Evolutionary conservation across 768 basidiomycete genomes (phyloP), one percentile per base, ranked within the genome.

Genomic region (Collybiopsis confluens): DNA sequence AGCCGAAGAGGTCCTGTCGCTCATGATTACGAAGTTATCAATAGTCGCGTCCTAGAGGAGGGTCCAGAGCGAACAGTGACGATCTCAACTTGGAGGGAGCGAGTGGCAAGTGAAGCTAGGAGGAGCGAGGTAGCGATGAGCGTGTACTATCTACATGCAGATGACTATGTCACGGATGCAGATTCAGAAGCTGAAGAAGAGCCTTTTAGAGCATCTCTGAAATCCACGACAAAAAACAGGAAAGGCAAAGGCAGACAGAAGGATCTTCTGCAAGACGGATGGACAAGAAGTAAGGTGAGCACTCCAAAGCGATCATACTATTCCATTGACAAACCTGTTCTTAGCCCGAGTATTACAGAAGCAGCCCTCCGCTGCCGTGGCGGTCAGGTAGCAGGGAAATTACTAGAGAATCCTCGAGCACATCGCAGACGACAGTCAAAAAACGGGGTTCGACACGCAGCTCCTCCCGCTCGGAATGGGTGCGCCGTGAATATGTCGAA

Each of bases 21-120:
- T 6, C 73, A 73, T 40, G 68, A 72, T 18, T 76, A 73, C 54
- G 74, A 78, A 61, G 69, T 79, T 20, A 65, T 77, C 20, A 65
- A 69, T 33, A 64, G 68, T 33, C 66, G 65, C 37, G 70, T 80
- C 23, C 55, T 80, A 26, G 78, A 79, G 58, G 73, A 76, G 24
- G 75, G 72, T n/a, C 73, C 76, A 1, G 78, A 79, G 52, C 70
- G 69, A 52, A 80, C 78, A 7, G 78, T 80, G 4, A 80, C 78
- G 44, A 76, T 85, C 51, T 75, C 71, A 21, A 73, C 72, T 8
- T 85, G 83, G 83, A 68, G 81, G 30, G 78, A 83, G 59, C 75
- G 78, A 41, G 77, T 80, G 49, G 45, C 47, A 15, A 57, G 52
- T 54, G 60, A 59, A 42, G 28, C 43, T 23, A 66, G 52, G 24